Evolutionary conservation across 495 filamentous ascomycete species (phyloP), one percentile per base, ranked within the genome.

Genomic region (Trichoderma virens): DNA sequence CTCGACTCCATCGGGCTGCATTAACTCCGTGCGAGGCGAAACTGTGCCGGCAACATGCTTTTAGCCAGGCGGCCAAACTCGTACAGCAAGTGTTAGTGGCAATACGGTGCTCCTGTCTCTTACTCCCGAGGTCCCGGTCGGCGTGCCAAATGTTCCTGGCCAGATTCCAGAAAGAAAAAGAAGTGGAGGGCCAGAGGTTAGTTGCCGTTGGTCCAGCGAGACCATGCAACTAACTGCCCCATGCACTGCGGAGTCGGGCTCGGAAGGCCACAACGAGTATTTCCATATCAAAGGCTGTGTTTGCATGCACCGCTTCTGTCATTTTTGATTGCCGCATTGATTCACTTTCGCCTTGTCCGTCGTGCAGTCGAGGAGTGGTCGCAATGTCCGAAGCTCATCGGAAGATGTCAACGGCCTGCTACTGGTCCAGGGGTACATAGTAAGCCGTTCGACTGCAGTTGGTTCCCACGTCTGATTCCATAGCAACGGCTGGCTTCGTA

Each of bases 161-260:
- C 51, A 30, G 51, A 14, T 56, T 56, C 51, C 51, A 56, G 51
- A 56, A 56, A 56, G 27, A 56, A 56, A 56, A 56, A 56, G 3
- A 56, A 56, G 51, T 18, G 25, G 51, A 56, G 51, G 51, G 51
- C 25, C n/a, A 47, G 30, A 30, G 51, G 25, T 4, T 56, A 56
- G 51, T 25, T 28, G 51, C 51, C 51, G 51, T 56, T 56, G 51
- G 51, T 56, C 25, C 51, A 56, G 51, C 51, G 51, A 56, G 27
- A n/a, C 51, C 51, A 23, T 56, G 51, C 27, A 56, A 56, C 13
- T 7, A 35, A 6, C 34, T 28, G 51, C 25, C 51, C 51, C 51
- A 56, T 56, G 51, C 51, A 2, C 51, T 56, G 13, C 27, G 51
- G 27, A 28, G 25, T 18, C 25, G 25, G 8, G 51, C 16, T 27